Conservation (phyloP, 768 basidiomycete species). For the Flagelloscypha sp. region DNA sequence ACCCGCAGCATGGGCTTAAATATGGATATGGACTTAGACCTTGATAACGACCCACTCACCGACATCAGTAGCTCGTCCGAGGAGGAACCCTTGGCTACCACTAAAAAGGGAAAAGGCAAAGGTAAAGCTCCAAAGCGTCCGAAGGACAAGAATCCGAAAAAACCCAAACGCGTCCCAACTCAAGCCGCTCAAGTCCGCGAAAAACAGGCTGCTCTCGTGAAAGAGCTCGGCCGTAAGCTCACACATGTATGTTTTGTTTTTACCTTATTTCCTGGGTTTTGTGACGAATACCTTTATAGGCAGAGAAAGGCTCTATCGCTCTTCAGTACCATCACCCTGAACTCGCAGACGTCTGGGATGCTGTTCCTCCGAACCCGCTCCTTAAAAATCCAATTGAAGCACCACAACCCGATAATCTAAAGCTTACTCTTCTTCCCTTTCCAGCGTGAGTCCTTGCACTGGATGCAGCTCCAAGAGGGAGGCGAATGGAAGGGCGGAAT, state of each 20-base stretch:
- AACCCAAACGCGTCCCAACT: slow-evolving; percentile 10
- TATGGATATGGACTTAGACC: too few relatives aligned
- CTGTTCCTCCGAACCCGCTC: slow-evolving; percentile 57
- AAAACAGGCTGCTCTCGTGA: slow-evolving; percentile 39
- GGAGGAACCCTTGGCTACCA: slow-evolving; percentile 10
- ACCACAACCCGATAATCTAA: slow-evolving; percentile 75
- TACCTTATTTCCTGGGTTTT: slow-evolving; percentile 1
- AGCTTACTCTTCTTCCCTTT: slow-evolving; percentile 85
- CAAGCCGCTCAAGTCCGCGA: slow-evolving; percentile 27
- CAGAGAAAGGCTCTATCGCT: slow-evolving; percentile 60
- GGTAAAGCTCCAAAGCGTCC: slow-evolving; percentile 14
- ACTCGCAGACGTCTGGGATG: slow-evolving; percentile 79
- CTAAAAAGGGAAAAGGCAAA: slow-evolving; percentile 21
- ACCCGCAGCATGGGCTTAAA: slow-evolving; percentile 14
- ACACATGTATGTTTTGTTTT: slow-evolving; percentile 46
- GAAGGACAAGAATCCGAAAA: slow-evolving; percentile 12
- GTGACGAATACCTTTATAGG: slow-evolving; percentile 32
- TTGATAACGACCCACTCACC: slow-evolving; percentile 4
- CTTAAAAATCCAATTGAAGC: slow-evolving; percentile 60
- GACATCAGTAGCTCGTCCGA: slow-evolving; percentile 18
- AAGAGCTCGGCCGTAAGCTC: slow-evolving; percentile 63
- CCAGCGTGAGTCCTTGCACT: slow-evolving; percentile 88
- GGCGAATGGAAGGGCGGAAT: slow-evolving; percentile 86
- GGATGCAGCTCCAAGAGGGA: slow-evolving; percentile 94
- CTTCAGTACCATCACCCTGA: slow-evolving; percentile 71